Evolutionary conservation across 371 early-diverging fungal species (phyloP), one percentile per base, ranked within the genome.

Genomic region (Sporodiniella umbellata): DNA sequence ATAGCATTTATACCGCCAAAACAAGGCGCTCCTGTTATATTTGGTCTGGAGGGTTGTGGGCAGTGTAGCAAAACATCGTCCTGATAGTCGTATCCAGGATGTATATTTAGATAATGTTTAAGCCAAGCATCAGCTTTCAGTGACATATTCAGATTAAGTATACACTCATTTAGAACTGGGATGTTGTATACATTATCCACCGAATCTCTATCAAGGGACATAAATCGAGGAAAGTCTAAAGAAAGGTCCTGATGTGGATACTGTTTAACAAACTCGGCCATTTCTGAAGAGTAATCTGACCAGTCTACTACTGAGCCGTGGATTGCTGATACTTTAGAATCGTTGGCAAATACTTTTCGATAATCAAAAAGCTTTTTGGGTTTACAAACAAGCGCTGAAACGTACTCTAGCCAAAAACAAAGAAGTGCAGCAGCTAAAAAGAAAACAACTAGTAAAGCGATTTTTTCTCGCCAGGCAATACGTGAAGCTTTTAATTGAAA

Each of bases 401-500:
- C 47, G 30, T 61, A 71, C 48, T 73, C 74, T 23, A 77, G 49
- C 74, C 71, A 73, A 19, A 77, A 59, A 23, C 65, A 56, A 58
- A 77, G 56, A 10, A 69, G 33, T 6, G 53, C 66, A 7, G 65
- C 57, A 19, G 60, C 24, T 8, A 57, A 51, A 15, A 73, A 21
- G 35, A 64, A 64, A 10, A 71, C 18, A 35, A 62, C 38, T 17
- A 58, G 54, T 8, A 68, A 54, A 0, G 74, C 64, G n/a, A 77
- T 58, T 51, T 77, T 77, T 62, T 77, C 78, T 33, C 74, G 60
- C 72, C 72, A 76, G 25, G 69, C 68, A 21, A 56, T 65, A 15
- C 77, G 68, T 42, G 65, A 60, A 19, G 56, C 77, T 76, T 28
- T 28, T 28, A 10, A 28, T 28, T 28, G 30, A 28, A 28, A 28